phyloP scores from a whole-genome alignment of 139 green algal genomes.

The Helicosporidium sp. region DNA sequence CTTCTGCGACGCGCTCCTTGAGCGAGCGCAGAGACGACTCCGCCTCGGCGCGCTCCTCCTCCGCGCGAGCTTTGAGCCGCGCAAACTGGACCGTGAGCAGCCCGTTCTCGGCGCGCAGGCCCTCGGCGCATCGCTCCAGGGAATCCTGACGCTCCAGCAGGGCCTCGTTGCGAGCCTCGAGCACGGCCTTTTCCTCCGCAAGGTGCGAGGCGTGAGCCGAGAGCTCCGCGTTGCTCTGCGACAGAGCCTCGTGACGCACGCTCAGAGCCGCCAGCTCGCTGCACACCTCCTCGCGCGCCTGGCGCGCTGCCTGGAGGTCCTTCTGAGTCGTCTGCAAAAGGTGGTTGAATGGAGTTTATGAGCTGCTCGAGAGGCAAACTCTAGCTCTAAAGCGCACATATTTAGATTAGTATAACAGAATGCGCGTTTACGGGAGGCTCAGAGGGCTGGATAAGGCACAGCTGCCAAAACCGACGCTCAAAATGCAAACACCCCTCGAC shows the following conservation, averaged over 20 bases:
- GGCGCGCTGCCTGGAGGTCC: conserved; percentile 6
- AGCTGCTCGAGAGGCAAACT: background rate
- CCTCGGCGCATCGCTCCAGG: conserved; percentile 12
- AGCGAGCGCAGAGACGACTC: conserved; percentile 11
- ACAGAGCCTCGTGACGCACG: conserved; percentile 7
- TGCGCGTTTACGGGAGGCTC: no score
- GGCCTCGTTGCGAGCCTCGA: background rate
- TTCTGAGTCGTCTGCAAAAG: conserved; percentile 11
- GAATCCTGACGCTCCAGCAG: conserved; percentile 10
- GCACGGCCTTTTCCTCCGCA: no score
- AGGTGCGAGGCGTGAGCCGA: no score
- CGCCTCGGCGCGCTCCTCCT: conserved; percentile 10
- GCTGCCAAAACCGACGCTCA: no score
- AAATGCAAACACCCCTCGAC: no score
- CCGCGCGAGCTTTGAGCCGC: conserved; percentile 9
- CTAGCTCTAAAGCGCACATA: no score
- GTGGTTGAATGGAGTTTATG: background rate
- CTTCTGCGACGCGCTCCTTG: conserved; percentile 4
- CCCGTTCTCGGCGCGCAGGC: conserved; percentile 14
- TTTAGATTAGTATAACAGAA: no score
- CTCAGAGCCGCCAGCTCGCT: conserved; percentile 9
- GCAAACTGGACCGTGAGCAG: conserved; percentile 17
- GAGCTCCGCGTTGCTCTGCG: conserved; percentile 2
- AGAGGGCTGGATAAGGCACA: no score
- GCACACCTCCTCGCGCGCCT: conserved; percentile 8